These are phyloP conservation scores for cucumber (Cucumis sativus) DNA, from an alignment of 306 rosid species.

Conservation along the genomic window Cucumber_9930_V3 NC_026655.2:18632501-18633000, in stretches of 20 bases:
- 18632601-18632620: constrained; percentile 47
- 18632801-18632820: constrained; percentile 63
- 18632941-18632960: constrained; percentile 54
- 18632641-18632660: constrained; percentile 85
- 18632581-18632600: constrained; percentile 51
- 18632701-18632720: constrained; percentile 66
- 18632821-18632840: constrained; percentile 88
- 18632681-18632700: constrained; percentile 38
- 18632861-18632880: constrained; percentile 36
- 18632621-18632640: constrained; percentile 63
- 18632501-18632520: constrained; percentile 97
- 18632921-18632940: constrained; percentile 78
- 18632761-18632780: constrained; percentile 76
- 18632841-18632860: constrained; percentile 62
- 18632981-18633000: not conserved
- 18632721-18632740: constrained; percentile 76
- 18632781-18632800: constrained; percentile 69
- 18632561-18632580: constrained; percentile 82
- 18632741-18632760: constrained; percentile 84
- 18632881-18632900: constrained; percentile 85
- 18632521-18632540: constrained; percentile 80
- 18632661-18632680: constrained; percentile 35
- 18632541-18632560: constrained; percentile 83
- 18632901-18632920: constrained; percentile 85
- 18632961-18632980: constrained; percentile 14